Base-by-base conservation (phyloP, 2,329 filamentous ascomycete species). In the Nigrospora osmanthi region DNA sequence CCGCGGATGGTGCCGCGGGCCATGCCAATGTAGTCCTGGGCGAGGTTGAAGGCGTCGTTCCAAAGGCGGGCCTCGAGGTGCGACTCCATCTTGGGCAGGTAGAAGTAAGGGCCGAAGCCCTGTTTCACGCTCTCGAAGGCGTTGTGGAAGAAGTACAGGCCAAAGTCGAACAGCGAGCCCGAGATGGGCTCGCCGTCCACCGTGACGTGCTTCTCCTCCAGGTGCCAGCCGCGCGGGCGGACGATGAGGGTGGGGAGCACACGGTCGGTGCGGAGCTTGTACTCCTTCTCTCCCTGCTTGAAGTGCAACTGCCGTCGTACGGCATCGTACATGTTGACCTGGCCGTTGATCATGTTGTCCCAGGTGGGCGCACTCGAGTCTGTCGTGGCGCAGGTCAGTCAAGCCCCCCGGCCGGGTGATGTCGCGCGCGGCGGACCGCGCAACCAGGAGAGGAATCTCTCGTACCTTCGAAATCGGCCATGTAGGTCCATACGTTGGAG, bases 281-380 rank as follows among this genome's bases (percentile, higher is more conserved):
- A 98, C 62, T 95, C 89, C 72, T 97, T 98, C 58, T 81, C 74
- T 52, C 90, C 90, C 62, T 90, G 85, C 76, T 93, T 94, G 78
- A 97, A 97, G 73, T 97, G 91, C 57, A 97, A 82, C 70, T 96
- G 87, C 56, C 81, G 84, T 60, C 93, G 87, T 63, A 95, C 89
- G 55, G 90, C 93, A 60, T 97, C 93, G 73, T 96, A 94, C 47
- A 98, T 80, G 74, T 97, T 98, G 55, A 96, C 83, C 70, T 98
- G 93, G 52, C 93, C 93, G 57, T 93, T 95, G 73, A 97, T 85
- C 90, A 97, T 97, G 74, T 97, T 97, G 55, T 95, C 89, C 93
- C 93, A 98, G 37, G 93, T 96, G 19, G 93, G 93, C 19, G 93
- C 90, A 61, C 79, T 93, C 7, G 93, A 95, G 67, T 97, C 90